A percentile compares a stretch with the other conserved stretches of the same genome.
phyloP scores from a whole-genome alignment of 2,329 filamentous ascomycete species.

The Monosporascus sp. region DNA sequence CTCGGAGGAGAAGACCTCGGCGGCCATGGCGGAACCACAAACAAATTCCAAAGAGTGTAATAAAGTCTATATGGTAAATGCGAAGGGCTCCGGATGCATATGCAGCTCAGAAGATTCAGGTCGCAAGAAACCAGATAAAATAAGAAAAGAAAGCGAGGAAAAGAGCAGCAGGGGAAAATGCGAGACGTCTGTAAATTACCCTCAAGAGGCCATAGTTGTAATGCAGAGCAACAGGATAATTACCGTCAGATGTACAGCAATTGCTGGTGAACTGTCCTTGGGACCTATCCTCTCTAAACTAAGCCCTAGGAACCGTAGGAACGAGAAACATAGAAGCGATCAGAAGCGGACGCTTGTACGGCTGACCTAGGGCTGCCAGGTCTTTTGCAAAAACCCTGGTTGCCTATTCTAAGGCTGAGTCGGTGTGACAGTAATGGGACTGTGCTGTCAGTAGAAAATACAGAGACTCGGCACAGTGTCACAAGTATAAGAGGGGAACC shows the following conservation, averaged over 20 bases:
- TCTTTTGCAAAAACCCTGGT: neutral
- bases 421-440: neutral
- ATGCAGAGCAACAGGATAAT: slow-evolving; percentile 6
- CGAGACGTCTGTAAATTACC: neutral
- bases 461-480: neutral
- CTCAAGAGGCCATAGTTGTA: slow-evolving; percentile 11
- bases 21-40: slow-evolving; percentile 33
- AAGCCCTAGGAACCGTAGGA: slow-evolving; percentile 9
- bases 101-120: neutral
- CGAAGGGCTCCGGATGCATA: neutral
- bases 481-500: neutral
- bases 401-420: neutral
- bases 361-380: neutral
- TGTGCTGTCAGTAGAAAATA: neutral
- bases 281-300: slow-evolving; percentile 10
- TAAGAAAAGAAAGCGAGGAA: neutral
- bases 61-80: neutral
- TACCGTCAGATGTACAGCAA: slow-evolving; percentile 21
- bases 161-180: neutral
- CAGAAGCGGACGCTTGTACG: slow-evolving; percentile 14
- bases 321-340: slow-evolving; percentile 26
- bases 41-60: slow-evolving; percentile 3
- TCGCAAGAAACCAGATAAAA: neutral
- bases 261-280: slow-evolving; percentile 16
- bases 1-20: slow-evolving; percentile 37